A percentile compares a stretch with the other conserved stretches of the same genome.
These are phyloP conservation scores for Scheffersomyces lignosus DNA, from an alignment of 805 yeast species.

Conservation along the genomic window DNA sequence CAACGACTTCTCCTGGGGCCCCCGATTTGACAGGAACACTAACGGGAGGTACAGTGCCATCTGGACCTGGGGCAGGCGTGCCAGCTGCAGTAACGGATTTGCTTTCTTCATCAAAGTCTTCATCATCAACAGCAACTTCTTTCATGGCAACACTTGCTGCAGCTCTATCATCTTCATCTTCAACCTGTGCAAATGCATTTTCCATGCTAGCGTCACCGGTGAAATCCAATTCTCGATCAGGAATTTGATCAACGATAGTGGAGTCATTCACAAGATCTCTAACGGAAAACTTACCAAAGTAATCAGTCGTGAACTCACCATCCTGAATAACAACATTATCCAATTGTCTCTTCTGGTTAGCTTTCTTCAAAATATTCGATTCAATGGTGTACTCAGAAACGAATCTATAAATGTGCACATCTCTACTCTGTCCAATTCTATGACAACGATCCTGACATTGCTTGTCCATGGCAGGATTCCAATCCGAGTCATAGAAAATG, in stretches of 20 bases:
- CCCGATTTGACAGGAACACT: constrained; percentile 3
- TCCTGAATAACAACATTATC: constrained; percentile 96
- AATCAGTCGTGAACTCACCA: constrained; percentile 97
- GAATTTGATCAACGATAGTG: constrained; percentile 29
- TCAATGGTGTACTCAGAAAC: constrained; percentile 96
- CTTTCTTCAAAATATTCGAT: constrained; percentile 88
- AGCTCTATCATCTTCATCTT: constrained; percentile 85
- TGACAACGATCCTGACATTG: constrained; percentile 99
- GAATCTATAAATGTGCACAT: constrained; percentile 94
- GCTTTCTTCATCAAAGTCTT: constrained; percentile 68
- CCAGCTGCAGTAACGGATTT: constrained; percentile 21
- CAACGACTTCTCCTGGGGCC: constrained; percentile 19
- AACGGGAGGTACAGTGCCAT: constrained; percentile 10
- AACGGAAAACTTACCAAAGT: constrained; percentile 83
- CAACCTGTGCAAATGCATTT: constrained; percentile 82
- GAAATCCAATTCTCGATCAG: constrained; percentile 40
- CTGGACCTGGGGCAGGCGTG: constrained; percentile 31
- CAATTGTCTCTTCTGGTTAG: constrained; percentile 89
- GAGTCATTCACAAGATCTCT: constrained; percentile 77
- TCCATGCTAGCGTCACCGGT: constrained; percentile 46
- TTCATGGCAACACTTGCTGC: constrained; percentile 90
- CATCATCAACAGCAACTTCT: constrained; percentile 81
- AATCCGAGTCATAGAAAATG: constrained; percentile 95
- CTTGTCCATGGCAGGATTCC: constrained; percentile 99
- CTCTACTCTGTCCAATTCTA: constrained; percentile 97